Base-by-base conservation (phyloP, 495 filamentous ascomycete genomes). In the Friedmanniomyces simplex region DNA sequence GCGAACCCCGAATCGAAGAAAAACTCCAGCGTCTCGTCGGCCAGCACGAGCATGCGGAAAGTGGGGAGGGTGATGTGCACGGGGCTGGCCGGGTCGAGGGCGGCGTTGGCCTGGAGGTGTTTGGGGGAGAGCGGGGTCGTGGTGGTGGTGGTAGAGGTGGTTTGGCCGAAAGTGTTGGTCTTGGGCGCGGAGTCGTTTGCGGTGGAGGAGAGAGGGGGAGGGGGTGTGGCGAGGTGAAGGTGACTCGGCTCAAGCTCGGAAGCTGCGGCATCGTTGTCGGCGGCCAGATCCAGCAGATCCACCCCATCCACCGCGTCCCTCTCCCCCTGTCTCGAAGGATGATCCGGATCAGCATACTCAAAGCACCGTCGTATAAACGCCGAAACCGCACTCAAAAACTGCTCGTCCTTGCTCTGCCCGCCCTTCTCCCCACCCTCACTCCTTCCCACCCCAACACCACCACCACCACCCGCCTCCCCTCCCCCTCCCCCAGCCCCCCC, bases 31-130 rank as follows among this genome's bases (percentile, higher is more conserved):
- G 91, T 78, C 65, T 98, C 93, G 68, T 98, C 93, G 56, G 93
- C 93, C 21, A 98, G 81, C 45, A 98, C 84, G 24, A 98, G 89
- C 93, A 98, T 98, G 62, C 93, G 86, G 79, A 98, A 98, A 21
- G 93, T 98, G 0, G 94, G 94, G 10, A 98, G 82, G 8, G 94
- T 97, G 67, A 98, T 96, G 69, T 95, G 85, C 0, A 98, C 79
- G 0, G 93, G 93, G 56, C 93, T 90, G 43, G 85, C 81, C 0
- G 93, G 93, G 68, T 98, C 89, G 5, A 98, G 82, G 24, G 93
- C 93, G 16, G 83, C 79, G 66, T 98, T 98, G 25, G 90, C 89
- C 79, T 77, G 55, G 74, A 73, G 18, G 74, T 63, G 76, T 74
- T 52, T 80, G 78, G 56, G 74, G 73, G 20, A 73, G 69, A 43